Evolutionary conservation across 176 grass and related monocot species (phyloP).

Genomic region (Panicum miliaceum): DNA sequence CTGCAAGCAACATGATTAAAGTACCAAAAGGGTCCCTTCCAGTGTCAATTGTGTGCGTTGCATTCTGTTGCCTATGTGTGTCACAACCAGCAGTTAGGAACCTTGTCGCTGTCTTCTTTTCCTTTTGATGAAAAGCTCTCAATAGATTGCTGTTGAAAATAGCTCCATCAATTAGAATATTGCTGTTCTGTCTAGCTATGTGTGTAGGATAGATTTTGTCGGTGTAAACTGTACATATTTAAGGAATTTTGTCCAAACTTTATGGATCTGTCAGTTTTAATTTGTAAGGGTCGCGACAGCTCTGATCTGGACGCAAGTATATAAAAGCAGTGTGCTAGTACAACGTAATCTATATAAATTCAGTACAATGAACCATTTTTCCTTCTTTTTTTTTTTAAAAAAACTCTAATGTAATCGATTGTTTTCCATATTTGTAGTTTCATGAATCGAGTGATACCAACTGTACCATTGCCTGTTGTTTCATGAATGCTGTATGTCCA

Average conservation of each 20-base stretch:
- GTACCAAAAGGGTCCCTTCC: background rate
- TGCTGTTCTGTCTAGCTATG: background rate
- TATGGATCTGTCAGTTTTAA: background rate
- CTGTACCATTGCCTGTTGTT: background rate
- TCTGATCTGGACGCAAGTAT: background rate
- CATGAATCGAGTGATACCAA: too few species aligned
- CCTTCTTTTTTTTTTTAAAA: background rate
- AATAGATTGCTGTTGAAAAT: background rate
- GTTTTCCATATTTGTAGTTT: background rate
- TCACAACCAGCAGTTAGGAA: conserved; percentile 9
- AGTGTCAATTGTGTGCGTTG: background rate
- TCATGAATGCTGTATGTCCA: background rate
- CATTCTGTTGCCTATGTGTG: conserved; percentile 15
- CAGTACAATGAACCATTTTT: background rate
- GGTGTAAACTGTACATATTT: background rate
- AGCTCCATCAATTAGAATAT: background rate
- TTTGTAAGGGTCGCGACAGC: background rate
- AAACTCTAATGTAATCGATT: background rate
- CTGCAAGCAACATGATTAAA: background rate
- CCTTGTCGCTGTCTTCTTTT: conserved; percentile 38
- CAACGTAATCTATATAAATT: background rate
- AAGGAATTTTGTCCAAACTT: background rate
- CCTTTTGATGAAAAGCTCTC: conserved; percentile 1
- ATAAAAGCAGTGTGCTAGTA: background rate
- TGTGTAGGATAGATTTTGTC: background rate